phyloP scores from a whole-genome alignment of 176 grass and related monocot species.

The Sorghum bicolor region Sorghum_bicolor_NCBIv3 NC_012870.2:8065001-8065500 shows the following conservation, averaged over 20 bases:
- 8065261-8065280: constrained; percentile 93
- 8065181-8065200: constrained; percentile 74
- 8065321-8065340: constrained; percentile 99
- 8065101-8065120: constrained; percentile 80
- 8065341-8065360: constrained; percentile 78
- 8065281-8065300: constrained; percentile 86
- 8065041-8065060: background rate
- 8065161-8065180: constrained; percentile 90
- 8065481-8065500: constrained; percentile 88
- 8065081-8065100: constrained; percentile 65
- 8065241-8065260: constrained; percentile 82
- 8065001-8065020: constrained; percentile 8
- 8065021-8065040: background rate
- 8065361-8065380: constrained; percentile 67
- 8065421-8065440: constrained; percentile 71
- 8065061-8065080: constrained; percentile 54
- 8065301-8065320: constrained; percentile 60
- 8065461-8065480: constrained; percentile 68
- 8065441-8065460: constrained; percentile 89
- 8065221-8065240: constrained; percentile 90
- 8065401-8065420: constrained; percentile 78
- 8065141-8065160: constrained; percentile 87
- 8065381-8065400: constrained; percentile 89
- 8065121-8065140: constrained; percentile 93
- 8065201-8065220: constrained; percentile 87